These are phyloP conservation scores for Vitis hybrid DNA, from an alignment of 177 flowering plant species.

Conservation along the genomic window DNA sequence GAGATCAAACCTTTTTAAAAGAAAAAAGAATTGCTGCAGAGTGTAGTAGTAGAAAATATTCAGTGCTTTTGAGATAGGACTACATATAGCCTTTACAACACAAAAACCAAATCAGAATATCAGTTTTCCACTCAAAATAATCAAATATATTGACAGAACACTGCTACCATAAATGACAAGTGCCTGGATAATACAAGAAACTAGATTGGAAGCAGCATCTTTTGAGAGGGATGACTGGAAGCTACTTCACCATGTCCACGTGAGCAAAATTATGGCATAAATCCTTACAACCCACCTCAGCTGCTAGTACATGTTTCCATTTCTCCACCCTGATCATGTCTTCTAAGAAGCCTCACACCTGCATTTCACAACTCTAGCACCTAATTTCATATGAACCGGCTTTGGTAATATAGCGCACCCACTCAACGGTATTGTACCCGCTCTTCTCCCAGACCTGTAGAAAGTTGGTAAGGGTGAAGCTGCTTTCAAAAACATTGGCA, in stretches of 20 bases:
- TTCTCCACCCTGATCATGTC: neutral
- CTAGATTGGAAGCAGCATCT: constrained; percentile 1
- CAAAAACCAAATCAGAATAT: neutral
- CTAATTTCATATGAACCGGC: constrained; percentile 98
- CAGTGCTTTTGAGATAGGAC: too few species aligned
- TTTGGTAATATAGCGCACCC: constrained; percentile 99
- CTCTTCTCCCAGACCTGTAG: constrained; percentile 99
- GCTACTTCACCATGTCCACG: neutral
- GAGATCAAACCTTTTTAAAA: too few species aligned
- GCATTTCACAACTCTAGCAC: constrained; percentile 46
- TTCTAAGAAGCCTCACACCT: neutral
- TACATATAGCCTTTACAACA: too few species aligned
- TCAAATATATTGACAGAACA: constrained; percentile 6
- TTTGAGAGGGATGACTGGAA: neutral
- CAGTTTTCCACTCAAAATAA: constrained; percentile 8
- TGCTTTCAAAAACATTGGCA: neutral
- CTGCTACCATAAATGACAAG: neutral
- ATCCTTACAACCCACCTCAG: neutral
- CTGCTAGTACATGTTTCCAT: neutral
- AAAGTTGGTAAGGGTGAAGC: constrained; percentile 2
- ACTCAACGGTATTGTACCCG: constrained; percentile 96
- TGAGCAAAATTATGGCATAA: neutral
- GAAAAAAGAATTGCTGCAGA: too few species aligned
- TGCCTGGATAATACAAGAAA: constrained; percentile 1
- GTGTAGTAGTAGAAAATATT: too few species aligned